A percentile compares a stretch with the other conserved stretches of the same genome.
These are phyloP conservation scores for Exophiala phaeomuriformis DNA, from an alignment of 2,329 filamentous ascomycete genomes.

Conservation along the genomic window DNA sequence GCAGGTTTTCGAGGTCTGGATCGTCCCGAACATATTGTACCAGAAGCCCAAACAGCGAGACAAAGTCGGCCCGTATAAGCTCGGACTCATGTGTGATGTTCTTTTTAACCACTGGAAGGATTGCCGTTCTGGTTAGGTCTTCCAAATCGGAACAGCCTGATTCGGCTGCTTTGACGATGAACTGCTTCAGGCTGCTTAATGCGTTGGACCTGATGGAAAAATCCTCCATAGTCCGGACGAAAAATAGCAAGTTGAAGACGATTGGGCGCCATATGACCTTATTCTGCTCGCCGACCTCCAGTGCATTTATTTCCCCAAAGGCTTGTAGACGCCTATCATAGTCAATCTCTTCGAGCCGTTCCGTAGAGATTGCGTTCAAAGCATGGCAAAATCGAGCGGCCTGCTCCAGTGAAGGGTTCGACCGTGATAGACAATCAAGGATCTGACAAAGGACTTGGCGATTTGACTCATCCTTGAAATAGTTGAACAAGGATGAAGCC, in stretches of 20 bases:
- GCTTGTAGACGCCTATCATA: constrained; percentile 74
- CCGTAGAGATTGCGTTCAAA: constrained; percentile 69
- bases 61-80: constrained; percentile 72
- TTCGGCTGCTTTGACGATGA: constrained; percentile 58
- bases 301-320: constrained; percentile 63
- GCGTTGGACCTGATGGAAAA: constrained; percentile 79
- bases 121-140: constrained; percentile 53
- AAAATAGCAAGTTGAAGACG: constrained; percentile 82
- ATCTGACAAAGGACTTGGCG: constrained; percentile 67
- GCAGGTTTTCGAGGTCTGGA: constrained; percentile 65
- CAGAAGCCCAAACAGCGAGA: constrained; percentile 71
- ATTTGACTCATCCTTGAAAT: constrained; percentile 75
- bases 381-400: constrained; percentile 61
- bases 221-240: constrained; percentile 78
- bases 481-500: constrained; percentile 75
- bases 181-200: constrained; percentile 69
- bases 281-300: constrained; percentile 55
- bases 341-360: constrained; percentile 74
- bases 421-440: constrained; percentile 60
- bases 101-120: constrained; percentile 68
- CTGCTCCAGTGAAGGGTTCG: constrained; percentile 56
- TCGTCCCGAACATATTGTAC: constrained; percentile 64
- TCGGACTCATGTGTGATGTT: constrained; percentile 75
- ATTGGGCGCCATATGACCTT: constrained; percentile 71
- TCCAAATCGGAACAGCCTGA: constrained; percentile 42